Evolutionary conservation across 371 early-diverging fungal genomes (phyloP).

Genomic region (Rhizopus microsporus): DNA sequence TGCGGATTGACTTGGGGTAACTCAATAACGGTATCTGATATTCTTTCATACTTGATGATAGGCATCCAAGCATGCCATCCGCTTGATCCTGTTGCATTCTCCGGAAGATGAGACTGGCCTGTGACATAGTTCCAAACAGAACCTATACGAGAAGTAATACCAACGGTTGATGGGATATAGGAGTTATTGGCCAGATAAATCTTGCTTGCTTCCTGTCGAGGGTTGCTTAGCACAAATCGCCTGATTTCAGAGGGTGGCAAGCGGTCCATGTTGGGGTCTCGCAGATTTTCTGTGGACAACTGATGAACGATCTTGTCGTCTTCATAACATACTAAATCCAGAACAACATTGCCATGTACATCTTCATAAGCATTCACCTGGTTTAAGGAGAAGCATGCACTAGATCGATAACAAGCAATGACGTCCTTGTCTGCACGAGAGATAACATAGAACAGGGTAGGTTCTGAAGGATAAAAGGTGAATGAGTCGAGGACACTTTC

Average conservation of each 20-base stretch:
- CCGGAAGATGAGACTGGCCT: slow-evolving; percentile 3
- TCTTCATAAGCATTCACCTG: slow-evolving; percentile 78
- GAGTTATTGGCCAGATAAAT: slow-evolving; percentile 34
- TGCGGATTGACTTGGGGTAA: slow-evolving; percentile 68
- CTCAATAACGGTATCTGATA: slow-evolving; percentile 51
- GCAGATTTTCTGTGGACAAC: slow-evolving; percentile 52
- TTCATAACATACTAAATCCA: slow-evolving; percentile 67
- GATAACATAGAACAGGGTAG: slow-evolving; percentile 68
- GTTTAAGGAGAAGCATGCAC: slow-evolving; percentile 65
- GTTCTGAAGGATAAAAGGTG: slow-evolving; percentile 53
- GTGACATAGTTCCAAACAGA: slow-evolving; percentile 21
- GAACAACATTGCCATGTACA: slow-evolving; percentile 53
- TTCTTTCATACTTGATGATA: slow-evolving; percentile 21
- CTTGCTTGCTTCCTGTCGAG: slow-evolving; percentile 53
- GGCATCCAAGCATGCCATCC: slow-evolving; percentile 39
- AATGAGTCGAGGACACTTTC: slow-evolving; percentile 70
- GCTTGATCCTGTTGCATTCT: slow-evolving; percentile 11
- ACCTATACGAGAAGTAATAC: slow-evolving; percentile 30
- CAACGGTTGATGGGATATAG: slow-evolving; percentile 29
- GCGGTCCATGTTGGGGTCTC: slow-evolving; percentile 43
- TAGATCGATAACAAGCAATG: slow-evolving; percentile 65
- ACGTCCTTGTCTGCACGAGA: slow-evolving; percentile 64
- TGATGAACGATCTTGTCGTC: slow-evolving; percentile 65
- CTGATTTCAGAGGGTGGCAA: slow-evolving; percentile 61
- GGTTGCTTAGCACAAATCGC: slow-evolving; percentile 57